Conservation (phyloP, 805 yeast species). For the Ogataea trehaloabstinens region DNA sequence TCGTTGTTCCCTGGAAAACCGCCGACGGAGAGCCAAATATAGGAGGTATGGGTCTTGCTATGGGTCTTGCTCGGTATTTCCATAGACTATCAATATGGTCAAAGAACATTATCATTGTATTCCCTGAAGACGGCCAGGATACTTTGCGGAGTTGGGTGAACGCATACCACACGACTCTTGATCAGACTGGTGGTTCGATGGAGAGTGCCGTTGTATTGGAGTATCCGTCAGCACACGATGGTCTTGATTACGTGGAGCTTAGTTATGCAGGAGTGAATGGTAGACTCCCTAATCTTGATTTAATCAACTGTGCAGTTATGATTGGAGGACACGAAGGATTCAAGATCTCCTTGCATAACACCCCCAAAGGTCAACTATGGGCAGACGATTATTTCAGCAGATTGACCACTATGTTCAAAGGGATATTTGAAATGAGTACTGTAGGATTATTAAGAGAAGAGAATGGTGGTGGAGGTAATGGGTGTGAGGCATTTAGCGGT, state of each 20-base stretch:
- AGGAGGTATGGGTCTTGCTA: conserved; percentile 75
- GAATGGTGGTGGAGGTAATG: conserved; percentile 37
- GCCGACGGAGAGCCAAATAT: conserved; percentile 62
- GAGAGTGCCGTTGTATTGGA: conserved; percentile 89
- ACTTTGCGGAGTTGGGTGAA: conserved; percentile 87
- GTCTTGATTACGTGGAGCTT: conserved; percentile 71
- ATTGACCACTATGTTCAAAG: conserved; percentile 54
- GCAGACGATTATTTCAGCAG: conserved; percentile 53
- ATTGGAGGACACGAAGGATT: conserved; percentile 76
- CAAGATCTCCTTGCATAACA: conserved; percentile 62
- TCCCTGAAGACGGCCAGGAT: conserved; percentile 67
- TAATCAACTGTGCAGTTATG: conserved; percentile 76
- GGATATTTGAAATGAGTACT: conserved; percentile 65
- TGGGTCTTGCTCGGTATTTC: conserved; percentile 77
- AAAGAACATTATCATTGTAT: conserved; percentile 83
- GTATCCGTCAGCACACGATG: conserved; percentile 60
- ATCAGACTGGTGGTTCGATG: conserved; percentile 87
- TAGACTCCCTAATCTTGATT: conserved; percentile 89
- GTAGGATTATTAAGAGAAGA: conserved; percentile 53
- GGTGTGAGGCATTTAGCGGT: conserved; percentile 92
- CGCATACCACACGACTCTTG: conserved; percentile 83
- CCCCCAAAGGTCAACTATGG: conserved; percentile 44
- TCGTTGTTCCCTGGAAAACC: conserved; percentile 85
- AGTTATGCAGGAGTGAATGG: conserved; percentile 90
- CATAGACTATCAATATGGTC: conserved; percentile 92